phyloP scores from a whole-genome alignment of 371 early-diverging fungal species.

The Syncephalastrum sp. region DNA sequence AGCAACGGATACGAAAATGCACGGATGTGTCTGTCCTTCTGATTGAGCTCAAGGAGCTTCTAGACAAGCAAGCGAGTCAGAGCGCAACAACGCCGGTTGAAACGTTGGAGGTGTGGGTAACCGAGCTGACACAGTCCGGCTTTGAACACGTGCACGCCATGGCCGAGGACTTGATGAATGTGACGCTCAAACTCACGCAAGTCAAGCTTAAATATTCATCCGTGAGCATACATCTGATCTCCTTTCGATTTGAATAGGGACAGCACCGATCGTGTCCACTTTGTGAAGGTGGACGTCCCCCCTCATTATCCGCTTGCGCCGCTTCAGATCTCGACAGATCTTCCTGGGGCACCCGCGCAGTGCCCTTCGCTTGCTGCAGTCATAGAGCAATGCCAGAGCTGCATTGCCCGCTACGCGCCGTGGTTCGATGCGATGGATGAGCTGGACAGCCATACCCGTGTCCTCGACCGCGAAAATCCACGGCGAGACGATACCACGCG shows the following conservation, averaged over 20 bases:
- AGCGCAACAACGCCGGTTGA: neutral
- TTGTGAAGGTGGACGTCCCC: slow-evolving; percentile 17
- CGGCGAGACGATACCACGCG: slow-evolving; percentile 33
- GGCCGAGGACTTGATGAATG: slow-evolving; percentile 17
- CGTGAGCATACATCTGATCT: neutral
- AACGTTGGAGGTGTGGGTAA: slow-evolving; percentile 10
- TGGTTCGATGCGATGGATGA: slow-evolving; percentile 42
- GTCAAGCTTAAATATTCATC: neutral
- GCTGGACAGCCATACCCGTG: slow-evolving; percentile 33
- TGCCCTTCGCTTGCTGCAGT: neutral
- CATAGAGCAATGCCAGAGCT: slow-evolving; percentile 12
- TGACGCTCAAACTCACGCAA: slow-evolving; percentile 16
- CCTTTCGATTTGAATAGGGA: neutral
- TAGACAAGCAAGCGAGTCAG: slow-evolving; percentile 15
- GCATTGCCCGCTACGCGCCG: slow-evolving; percentile 1
- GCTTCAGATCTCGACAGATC: slow-evolving; percentile 10
- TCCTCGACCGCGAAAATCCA: slow-evolving; percentile 42
- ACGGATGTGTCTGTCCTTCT: slow-evolving; percentile 28
- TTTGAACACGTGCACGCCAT: slow-evolving; percentile 24
- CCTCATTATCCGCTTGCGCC: slow-evolving; percentile 20
- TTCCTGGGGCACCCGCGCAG: slow-evolving; percentile 17
- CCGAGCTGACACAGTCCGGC: slow-evolving; percentile 22
- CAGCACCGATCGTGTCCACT: slow-evolving; percentile 9
- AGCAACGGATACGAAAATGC: slow-evolving; percentile 20
- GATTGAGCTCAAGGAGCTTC: slow-evolving; percentile 33